Evolutionary conservation across 345 rosid genomes (phyloP).

Genomic region (Brassica carinata): DNA sequence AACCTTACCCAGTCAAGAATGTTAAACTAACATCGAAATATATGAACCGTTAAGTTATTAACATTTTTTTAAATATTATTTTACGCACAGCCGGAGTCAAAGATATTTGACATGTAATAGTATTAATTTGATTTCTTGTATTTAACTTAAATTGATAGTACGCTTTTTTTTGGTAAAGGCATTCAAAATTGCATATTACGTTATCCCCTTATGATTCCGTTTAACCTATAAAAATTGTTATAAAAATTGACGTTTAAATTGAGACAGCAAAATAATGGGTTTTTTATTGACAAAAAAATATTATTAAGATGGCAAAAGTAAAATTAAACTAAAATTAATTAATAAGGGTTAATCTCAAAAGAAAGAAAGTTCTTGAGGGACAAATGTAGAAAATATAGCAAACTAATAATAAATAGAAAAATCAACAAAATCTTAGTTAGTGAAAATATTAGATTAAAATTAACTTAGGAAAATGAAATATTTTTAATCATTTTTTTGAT

Average conservation of each 20-base stretch:
- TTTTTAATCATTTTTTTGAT: background rate
- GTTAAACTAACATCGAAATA: background rate
- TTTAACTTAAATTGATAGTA: too few species aligned
- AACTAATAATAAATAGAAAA: too few species aligned
- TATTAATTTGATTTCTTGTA: background rate
- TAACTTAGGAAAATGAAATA: background rate
- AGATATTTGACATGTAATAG: background rate
- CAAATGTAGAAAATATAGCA: background rate
- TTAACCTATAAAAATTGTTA: background rate
- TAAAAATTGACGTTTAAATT: background rate
- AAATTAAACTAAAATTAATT: background rate
- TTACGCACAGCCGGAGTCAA: background rate
- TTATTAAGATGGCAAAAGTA: background rate
- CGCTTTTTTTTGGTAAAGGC: too few species aligned
- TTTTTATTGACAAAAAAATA: background rate
- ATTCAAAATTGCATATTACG: background rate
- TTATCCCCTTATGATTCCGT: background rate
- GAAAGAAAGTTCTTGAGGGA: background rate
- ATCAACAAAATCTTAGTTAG: background rate
- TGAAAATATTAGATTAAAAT: background rate
- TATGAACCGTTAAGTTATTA: too few species aligned
- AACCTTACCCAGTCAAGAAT: background rate
- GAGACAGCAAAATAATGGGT: background rate
- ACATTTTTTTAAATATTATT: too few species aligned
- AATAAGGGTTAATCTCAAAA: background rate